Evolutionary conservation across 2,329 filamentous ascomycete genomes (phyloP), one percentile per base, ranked within the genome.

Genomic region (Immersiporthe knoxdaviesiana): DNA sequence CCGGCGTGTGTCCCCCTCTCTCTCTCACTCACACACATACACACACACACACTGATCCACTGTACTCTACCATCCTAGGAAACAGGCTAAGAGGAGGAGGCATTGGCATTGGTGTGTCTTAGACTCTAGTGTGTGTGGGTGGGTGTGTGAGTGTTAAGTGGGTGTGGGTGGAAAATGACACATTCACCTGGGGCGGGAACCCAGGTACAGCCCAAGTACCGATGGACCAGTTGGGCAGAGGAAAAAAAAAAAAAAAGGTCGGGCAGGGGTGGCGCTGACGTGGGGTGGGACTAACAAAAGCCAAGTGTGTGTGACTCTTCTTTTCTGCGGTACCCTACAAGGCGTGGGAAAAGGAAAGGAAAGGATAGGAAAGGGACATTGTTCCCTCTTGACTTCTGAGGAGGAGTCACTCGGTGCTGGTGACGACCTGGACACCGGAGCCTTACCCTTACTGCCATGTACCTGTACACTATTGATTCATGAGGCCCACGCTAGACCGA

Each of bases 271-370:
- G 39, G 37, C 32, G 39, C 67, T 58, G 61, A 54, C 64, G 56
- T 37, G 65, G 63, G 44, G 69, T 70, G 58, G 10, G 35, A 24
- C 32, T 70, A 70, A n/a, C 44, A 47, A 18, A 37, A 18, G 16
- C 27, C 27, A 27, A 68, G 62, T 70, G 65, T 70, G 62, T 70
- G 65, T 70, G 68, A 70, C 65, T 70, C 68, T 70, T 59, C n/a
- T n/a, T n/a, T n/a, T n/a, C n/a, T 68, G 68, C 68, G 65, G 60
- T 56, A 70, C 62, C 66, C 66, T 65, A 61, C 68, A 64, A n/a
- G n/a, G n/a, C n/a, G n/a, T n/a, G 35, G 35, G 4, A n/a, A 24
- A 62, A 24, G 41, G n/a, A 32, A 35, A 66, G 37, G 37, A 62
- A 24, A 30, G n/a, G 35, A 35, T 62, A 10, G 37, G 50, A 35